A percentile compares a stretch with the other conserved stretches of the same genome.
Evolutionary conservation across 768 basidiomycete species (phyloP).

Genomic region (Phlegmacium glaucopus): DNA sequence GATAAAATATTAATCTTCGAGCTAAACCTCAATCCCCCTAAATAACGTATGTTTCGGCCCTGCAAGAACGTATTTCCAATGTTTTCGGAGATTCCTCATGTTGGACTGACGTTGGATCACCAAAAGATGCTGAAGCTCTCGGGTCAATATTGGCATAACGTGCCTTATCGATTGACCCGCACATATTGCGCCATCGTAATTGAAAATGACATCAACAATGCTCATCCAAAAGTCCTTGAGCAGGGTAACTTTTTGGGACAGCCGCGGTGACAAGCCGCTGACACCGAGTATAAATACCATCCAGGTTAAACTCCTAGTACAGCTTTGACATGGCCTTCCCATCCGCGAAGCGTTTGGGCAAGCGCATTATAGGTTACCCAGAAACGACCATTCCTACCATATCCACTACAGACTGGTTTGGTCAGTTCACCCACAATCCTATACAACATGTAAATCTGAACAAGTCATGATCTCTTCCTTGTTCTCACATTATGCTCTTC

Average conservation of each 20-base stretch:
- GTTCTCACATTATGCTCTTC: conserved; percentile 6
- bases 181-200: conserved; percentile 18
- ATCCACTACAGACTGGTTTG: conserved; percentile 54
- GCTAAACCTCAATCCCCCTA: no score
- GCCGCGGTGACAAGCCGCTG: background rate
- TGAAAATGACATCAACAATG: conserved; percentile 18
- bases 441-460: conserved; percentile 43
- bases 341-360: conserved; percentile 46
- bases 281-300: background rate
- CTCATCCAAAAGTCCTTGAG: conserved; percentile 12
- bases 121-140: no score
- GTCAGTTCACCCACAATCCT: conserved; percentile 39
- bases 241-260: conserved; percentile 6
- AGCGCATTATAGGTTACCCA: conserved; percentile 57
- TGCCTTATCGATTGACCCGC: background rate
- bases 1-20: no score
- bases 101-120: no score
- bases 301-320: background rate
- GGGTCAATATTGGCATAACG: no score
- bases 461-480: conserved; percentile 1
- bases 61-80: no score
- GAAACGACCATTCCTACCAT: conserved; percentile 59
- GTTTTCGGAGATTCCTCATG: no score
- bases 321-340: conserved; percentile 18
- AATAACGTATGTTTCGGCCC: no score